A percentile compares a stretch with the other conserved stretches of the same genome.
These are phyloP conservation scores for Metarhizium robertsii DNA, from an alignment of 2,329 filamentous ascomycete genomes.

Conservation along the genomic window DNA sequence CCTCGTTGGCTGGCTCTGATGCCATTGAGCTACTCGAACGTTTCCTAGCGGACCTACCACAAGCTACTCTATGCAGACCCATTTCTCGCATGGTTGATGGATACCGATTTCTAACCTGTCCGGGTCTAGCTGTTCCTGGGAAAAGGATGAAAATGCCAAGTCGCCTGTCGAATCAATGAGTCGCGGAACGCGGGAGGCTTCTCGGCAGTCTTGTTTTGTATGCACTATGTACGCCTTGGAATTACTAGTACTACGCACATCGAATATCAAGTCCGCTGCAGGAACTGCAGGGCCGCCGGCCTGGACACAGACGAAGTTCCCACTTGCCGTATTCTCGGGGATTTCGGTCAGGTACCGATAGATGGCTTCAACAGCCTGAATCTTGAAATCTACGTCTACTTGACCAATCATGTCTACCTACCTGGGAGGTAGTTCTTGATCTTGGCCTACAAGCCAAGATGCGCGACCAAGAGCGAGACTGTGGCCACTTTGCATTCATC, in stretches of 20 bases:
- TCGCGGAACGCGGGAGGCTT: too few species aligned
- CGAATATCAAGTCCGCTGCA: too few species aligned
- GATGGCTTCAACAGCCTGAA: background rate
- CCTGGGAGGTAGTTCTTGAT: background rate
- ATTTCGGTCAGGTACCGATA: background rate
- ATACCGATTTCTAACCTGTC: background rate
- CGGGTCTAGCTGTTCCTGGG: background rate
- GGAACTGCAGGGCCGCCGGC: too few species aligned
- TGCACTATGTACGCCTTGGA: too few species aligned
- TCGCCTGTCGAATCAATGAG: background rate
- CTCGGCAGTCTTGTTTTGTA: too few species aligned
- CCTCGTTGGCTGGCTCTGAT: background rate
- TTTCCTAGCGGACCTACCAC: too few species aligned
- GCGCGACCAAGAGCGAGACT: too few species aligned
- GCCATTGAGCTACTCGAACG: background rate
- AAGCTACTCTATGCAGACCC: background rate
- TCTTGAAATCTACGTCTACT: background rate
- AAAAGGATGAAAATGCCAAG: background rate
- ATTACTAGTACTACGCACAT: too few species aligned
- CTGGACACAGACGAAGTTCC: background rate
- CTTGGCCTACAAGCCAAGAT: too few species aligned
- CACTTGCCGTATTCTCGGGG: background rate
- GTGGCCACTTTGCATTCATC: too few species aligned
- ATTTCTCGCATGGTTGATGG: background rate
- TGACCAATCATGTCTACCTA: background rate